Conservation (phyloP, 2,329 filamentous ascomycete genomes). For the Bipolaris gigantea region DNA sequence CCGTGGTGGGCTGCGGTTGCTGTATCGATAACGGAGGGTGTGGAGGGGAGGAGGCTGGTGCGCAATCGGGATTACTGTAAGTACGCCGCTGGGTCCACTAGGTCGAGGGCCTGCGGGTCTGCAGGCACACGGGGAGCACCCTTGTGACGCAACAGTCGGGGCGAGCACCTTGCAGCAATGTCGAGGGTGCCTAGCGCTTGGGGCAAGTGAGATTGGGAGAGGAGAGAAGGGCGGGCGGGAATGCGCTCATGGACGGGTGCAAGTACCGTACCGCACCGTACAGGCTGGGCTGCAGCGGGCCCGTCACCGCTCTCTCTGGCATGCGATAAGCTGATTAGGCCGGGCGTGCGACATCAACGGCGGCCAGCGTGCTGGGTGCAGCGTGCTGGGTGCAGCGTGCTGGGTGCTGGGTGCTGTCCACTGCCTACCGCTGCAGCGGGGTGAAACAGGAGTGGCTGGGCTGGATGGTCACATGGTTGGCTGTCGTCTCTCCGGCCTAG, state of each 20-base stretch:
- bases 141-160: conserved; percentile 40
- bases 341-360: conserved; percentile 15
- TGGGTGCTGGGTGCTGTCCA: conserved; percentile 14
- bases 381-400: too few relatives aligned
- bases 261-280: neutral
- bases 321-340: conserved; percentile 21
- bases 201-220: neutral
- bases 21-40: conserved; percentile 9
- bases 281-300: neutral
- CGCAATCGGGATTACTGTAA: conserved; percentile 16
- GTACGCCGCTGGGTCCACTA: conserved; percentile 22
- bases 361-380: conserved; percentile 32
- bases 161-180: conserved; percentile 5
- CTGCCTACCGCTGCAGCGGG: conserved; percentile 25
- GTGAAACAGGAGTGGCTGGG: conserved; percentile 40
- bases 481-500: conserved; percentile 12
- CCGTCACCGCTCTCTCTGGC: conserved; percentile 7
- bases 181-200: conserved; percentile 31
- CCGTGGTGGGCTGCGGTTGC: conserved; percentile 2
- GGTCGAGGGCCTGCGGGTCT: conserved; percentile 28
- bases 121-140: conserved; percentile 36
- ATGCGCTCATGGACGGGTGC: conserved; percentile 13
- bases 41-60: conserved; percentile 25
- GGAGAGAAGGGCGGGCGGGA: conserved; percentile 1
- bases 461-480: conserved; percentile 25